Conservation (phyloP, 768 basidiomycete genomes). For the Fomitopsis pulvina region DNA sequence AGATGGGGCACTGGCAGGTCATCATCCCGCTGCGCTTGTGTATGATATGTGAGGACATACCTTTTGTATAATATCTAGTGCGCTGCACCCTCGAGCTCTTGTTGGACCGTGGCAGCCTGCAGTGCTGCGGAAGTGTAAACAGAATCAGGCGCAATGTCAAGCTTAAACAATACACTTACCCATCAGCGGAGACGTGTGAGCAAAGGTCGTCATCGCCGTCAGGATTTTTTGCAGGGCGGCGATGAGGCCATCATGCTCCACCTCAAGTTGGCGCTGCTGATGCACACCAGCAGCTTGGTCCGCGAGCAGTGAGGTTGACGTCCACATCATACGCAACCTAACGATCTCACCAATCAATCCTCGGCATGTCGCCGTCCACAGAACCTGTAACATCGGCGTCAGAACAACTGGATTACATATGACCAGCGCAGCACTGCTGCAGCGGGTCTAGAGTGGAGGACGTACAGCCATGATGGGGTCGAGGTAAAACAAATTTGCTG, state of each 20-base stretch:
- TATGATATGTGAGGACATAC: too few relatives aligned
- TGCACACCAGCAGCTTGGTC: slow-evolving; percentile 5
- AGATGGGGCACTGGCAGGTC: background rate
- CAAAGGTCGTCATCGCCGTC: slow-evolving; percentile 15
- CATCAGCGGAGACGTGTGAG: slow-evolving; percentile 15
- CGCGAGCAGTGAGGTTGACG: background rate
- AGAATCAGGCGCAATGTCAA: too few relatives aligned
- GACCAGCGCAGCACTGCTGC: background rate
- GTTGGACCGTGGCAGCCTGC: slow-evolving; percentile 1
- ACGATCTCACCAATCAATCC: slow-evolving; percentile 15
- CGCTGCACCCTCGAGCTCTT: background rate
- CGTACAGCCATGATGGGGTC: slow-evolving; percentile 17
- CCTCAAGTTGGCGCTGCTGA: slow-evolving; percentile 5
- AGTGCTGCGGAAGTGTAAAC: background rate
- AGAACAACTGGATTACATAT: background rate
- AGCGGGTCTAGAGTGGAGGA: background rate
- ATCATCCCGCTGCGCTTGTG: too few relatives aligned
- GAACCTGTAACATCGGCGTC: slow-evolving; percentile 6
- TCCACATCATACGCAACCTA: slow-evolving; percentile 6
- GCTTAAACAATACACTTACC: slow-evolving; percentile 4
- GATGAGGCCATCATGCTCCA: slow-evolving; percentile 2
- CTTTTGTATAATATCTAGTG: background rate
- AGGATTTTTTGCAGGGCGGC: slow-evolving; percentile 11
- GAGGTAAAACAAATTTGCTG: slow-evolving; percentile 3
- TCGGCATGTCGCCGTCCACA: slow-evolving; percentile 15